phyloP scores from a whole-genome alignment of 371 early-diverging fungal species.

The Dichotomocladium elegans region DNA sequence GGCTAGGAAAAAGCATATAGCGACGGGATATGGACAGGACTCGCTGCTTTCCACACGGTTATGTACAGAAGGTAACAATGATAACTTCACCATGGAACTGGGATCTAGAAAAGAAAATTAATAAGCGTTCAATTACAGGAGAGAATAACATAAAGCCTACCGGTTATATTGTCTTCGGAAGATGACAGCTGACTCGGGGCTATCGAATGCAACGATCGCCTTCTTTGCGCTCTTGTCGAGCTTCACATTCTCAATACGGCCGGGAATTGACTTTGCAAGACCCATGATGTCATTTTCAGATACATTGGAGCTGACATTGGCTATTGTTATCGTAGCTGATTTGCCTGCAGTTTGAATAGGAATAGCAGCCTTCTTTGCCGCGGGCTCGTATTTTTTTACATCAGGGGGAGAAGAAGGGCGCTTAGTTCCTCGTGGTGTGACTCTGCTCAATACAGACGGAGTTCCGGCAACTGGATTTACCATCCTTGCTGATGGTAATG shows the following conservation, averaged over 20 bases:
- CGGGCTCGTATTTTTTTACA: no score
- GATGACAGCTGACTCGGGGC: background rate
- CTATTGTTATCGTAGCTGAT: background rate
- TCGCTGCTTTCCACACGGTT: no score
- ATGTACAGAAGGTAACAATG: no score
- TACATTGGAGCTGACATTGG: background rate
- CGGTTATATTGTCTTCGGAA: constrained; percentile 4
- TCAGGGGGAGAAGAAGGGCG: no score
- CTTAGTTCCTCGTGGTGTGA: no score
- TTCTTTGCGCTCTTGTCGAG: background rate
- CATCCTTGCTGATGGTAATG: background rate
- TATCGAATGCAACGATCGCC: background rate
- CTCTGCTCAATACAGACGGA: no score
- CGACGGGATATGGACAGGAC: no score
- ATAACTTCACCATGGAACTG: background rate
- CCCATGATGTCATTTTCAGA: background rate
- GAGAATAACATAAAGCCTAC: background rate
- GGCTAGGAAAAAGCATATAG: no score
- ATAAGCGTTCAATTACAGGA: background rate
- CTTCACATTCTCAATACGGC: background rate
- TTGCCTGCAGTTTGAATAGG: background rate
- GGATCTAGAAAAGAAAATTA: background rate
- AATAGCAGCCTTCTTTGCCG: background rate
- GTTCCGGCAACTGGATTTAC: no score
- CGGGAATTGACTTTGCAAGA: background rate